Evolutionary conservation across 2,329 filamentous ascomycete genomes (phyloP).

Genomic region (Endothia cerciana): DNA sequence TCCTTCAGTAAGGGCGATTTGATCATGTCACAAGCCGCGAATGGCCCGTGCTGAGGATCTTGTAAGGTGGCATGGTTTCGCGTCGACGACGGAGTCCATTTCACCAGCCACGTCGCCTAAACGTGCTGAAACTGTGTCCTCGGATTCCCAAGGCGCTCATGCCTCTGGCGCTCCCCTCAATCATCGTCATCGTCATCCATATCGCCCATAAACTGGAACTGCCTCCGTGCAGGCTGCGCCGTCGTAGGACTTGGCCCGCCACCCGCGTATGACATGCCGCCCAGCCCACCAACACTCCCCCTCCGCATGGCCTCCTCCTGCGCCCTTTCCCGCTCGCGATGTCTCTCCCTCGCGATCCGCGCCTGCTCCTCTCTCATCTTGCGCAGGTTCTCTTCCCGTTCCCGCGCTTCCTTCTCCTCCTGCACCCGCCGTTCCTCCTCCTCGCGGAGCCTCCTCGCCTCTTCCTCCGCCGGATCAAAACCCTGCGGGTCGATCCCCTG

Average conservation of each 20-base stretch:
- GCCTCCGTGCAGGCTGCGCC: slow-evolving; percentile 47
- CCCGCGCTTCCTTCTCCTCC: slow-evolving; percentile 45
- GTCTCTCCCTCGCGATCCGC: slow-evolving; percentile 48
- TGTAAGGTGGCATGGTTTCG: not conserved
- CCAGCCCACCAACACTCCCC: slow-evolving; percentile 30
- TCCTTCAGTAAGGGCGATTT: not conserved
- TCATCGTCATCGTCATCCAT: slow-evolving; percentile 55
- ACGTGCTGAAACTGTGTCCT: not conserved
- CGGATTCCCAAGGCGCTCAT: not conserved
- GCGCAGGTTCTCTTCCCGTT: slow-evolving; percentile 41
- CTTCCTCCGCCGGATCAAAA: slow-evolving; percentile 62
- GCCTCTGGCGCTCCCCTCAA: not conserved
- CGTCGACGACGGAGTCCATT: not conserved
- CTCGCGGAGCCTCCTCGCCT: slow-evolving; percentile 53
- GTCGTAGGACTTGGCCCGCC: slow-evolving; percentile 29
- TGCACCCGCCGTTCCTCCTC: slow-evolving; percentile 56
- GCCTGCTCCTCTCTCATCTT: slow-evolving; percentile 52
- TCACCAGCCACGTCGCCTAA: not conserved
- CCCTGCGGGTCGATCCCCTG: slow-evolving; percentile 64
- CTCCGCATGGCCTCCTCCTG: slow-evolving; percentile 44
- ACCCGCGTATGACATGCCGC: slow-evolving; percentile 24
- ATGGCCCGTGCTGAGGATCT: not conserved
- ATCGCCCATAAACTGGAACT: slow-evolving; percentile 59
- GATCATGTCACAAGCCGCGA: not conserved
- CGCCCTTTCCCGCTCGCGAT: slow-evolving; percentile 50